Base-by-base conservation (phyloP, 805 yeast genomes). In the Cyberlindnera veronae region DNA sequence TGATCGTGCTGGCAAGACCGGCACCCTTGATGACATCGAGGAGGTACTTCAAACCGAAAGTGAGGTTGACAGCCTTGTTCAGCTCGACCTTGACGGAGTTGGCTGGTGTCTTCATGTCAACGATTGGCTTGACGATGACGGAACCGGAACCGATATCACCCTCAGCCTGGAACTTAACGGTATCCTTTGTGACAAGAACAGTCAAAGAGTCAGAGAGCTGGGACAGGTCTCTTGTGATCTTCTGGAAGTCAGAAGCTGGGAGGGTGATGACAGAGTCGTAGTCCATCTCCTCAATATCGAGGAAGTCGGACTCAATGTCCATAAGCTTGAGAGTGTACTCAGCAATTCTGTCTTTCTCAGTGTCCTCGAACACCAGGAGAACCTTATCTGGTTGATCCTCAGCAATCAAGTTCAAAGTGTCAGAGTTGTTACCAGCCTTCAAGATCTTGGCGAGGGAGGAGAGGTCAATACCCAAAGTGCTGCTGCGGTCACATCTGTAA, bases 301-400 rank as follows among this genome's bases (percentile, higher is more conserved):
- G 77, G 68, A 86, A 86, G 61, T 93, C 98, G 38, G 95, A 86
- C 63, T 93, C 98, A 52, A 93, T 88, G 60, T 91, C 95, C 96
- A 93, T 89, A 61, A 93, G 76, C 63, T 89, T 89, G 61, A 93
- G 75, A 36, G 84, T 76, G 67, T 85, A 93, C 71, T 91, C 98
- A 48, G 95, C 83, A 48, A 91, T 84, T 61, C 96, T 79, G 59
- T 90, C 98, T 66, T 80, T 87, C 66, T 77, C 79, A 54, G 85
- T 78, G 64, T 91, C 98, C 70, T 93, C 99, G 58, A 93, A 93
- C 34, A 86, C 78, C 50, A 95, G 67, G 51, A 81, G 64, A 32
- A 93, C 81, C 44, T 76, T 72, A 62, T 87, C 95, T 47, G 95
- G 93, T 36, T 78, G 67, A 57, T 87, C 95, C 58, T 89, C 96